Percentiles rank a stretch among this genome's conserved stretches.
phyloP scores from a whole-genome alignment of 441 rosid species.

The Hypseocharis bilobata region DNA sequence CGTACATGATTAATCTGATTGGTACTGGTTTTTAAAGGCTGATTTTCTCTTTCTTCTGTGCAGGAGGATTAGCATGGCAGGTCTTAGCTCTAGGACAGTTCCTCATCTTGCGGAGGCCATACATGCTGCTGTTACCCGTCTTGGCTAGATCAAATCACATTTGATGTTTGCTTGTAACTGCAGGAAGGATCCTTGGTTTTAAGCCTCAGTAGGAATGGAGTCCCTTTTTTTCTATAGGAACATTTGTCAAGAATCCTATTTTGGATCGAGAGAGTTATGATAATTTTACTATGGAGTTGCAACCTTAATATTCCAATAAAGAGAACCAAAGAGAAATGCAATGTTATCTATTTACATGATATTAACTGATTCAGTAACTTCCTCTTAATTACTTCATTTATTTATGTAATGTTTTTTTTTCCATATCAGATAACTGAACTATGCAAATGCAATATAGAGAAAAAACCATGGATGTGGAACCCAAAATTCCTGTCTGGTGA shows the following conservation, averaged over 20 bases:
- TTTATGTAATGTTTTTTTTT: no score
- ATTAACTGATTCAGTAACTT: not conserved
- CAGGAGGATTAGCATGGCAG: conserved; percentile 32
- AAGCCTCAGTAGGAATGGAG: not conserved
- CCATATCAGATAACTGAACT: not conserved
- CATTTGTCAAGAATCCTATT: not conserved
- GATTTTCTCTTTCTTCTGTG: not conserved
- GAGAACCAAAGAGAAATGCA: not conserved
- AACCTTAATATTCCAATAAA: not conserved
- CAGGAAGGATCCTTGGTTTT: not conserved
- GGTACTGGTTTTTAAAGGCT: not conserved
- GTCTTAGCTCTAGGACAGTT: conserved; percentile 26
- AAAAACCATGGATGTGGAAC: no score
- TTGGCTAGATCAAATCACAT: not conserved
- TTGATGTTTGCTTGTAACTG: not conserved
- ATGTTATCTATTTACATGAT: not conserved
- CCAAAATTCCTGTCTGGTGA: no score
- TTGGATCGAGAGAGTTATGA: not conserved
- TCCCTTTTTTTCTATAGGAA: not conserved
- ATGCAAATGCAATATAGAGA: no score
- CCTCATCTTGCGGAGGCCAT: conserved; percentile 37
- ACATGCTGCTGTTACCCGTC: conserved; percentile 24
- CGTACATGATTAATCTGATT: not conserved
- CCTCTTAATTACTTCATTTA: not conserved
- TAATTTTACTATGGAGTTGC: not conserved